Evolutionary conservation across 805 yeast genomes (phyloP), one percentile per base, ranked within the genome.

Genomic region (Metschnikowia peoriensis): DNA sequence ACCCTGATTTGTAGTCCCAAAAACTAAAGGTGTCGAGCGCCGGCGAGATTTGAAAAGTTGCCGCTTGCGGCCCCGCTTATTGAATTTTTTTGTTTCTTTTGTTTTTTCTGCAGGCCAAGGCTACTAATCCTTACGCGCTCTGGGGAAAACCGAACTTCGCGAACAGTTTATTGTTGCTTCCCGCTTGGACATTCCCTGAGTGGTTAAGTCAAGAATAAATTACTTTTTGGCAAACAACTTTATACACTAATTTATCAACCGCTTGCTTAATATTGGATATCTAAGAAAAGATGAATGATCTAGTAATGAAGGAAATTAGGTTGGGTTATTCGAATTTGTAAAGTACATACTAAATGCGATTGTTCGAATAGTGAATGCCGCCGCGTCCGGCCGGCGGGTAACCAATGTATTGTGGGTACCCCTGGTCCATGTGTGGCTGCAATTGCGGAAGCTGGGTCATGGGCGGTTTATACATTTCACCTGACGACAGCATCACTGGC

Each of bases 391-490:
- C 50, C n/a, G 50, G 47, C 15, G 47, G 53, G 41, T 46, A 50
- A 7, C 53, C 50, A 28, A 50, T 38, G 27, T 50, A 52, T 27
- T 54, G 59, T 49, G 47, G 54, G 52, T 47, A 51, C 14, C 45
- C 46, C 10, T 44, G 53, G 44, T 51, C 55, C 44, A 49, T 48
- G 46, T 49, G 60, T 22, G 57, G 56, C 46, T 55, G 61, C 48
- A 50, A 44, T 50, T 48, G 57, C n/a, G 58, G 51, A 32, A 51
- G 53, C 47, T 51, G 54, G 29, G 55, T 38, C 50, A 53, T 43
- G 10, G 47, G 55, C 17, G 54, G 44, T 49, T 56, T 56, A 38
- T 50, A 56, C 39, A 52, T 37, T 10, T 56, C 58, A 5, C 46
- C 53, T 8, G 53, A 32, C 6, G 43, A 35, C 39, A 41, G 54